Evolutionary conservation across 192 early-diverging fungal genomes (phyloP).

Genomic region (Podila clonocystis): DNA sequence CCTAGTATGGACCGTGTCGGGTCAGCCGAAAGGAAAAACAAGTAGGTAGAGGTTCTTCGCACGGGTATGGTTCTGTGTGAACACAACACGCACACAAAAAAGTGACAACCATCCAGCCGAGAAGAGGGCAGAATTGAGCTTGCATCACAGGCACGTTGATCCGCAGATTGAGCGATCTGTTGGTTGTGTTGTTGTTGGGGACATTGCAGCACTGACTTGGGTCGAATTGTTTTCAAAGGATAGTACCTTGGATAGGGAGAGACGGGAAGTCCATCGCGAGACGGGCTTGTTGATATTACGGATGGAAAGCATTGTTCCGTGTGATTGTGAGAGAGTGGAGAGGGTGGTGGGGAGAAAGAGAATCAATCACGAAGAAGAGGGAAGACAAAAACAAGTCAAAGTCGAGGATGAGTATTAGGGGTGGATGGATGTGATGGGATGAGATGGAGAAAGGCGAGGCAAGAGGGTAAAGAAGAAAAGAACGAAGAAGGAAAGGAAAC

Average conservation of each 20-base stretch:
- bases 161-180: too few species aligned
- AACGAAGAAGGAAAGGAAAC: neutral
- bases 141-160: too few species aligned
- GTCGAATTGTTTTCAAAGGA: neutral
- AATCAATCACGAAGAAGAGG: constrained; percentile 6
- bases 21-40: neutral
- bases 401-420: neutral
- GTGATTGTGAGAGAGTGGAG: neutral
- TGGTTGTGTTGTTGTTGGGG: too few species aligned
- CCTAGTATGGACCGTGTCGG: too few species aligned
- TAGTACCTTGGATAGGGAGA: constrained; percentile 29
- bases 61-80: neutral
- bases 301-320: constrained; percentile 33
- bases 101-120: neutral
- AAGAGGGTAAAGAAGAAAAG: neutral
- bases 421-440: neutral
- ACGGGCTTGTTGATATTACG: constrained; percentile 25
- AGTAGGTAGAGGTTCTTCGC: neutral
- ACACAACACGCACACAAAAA: neutral
- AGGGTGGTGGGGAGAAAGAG: neutral
- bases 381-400: neutral
- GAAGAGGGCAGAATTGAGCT: neutral
- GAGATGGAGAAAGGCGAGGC: neutral
- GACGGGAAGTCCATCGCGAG: constrained; percentile 28
- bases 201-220: too few species aligned